Percentiles rank a stretch among this genome's conserved stretches.
Conservation (phyloP, 2,329 filamentous ascomycete species). For the Talaromyces islandicus region DNA sequence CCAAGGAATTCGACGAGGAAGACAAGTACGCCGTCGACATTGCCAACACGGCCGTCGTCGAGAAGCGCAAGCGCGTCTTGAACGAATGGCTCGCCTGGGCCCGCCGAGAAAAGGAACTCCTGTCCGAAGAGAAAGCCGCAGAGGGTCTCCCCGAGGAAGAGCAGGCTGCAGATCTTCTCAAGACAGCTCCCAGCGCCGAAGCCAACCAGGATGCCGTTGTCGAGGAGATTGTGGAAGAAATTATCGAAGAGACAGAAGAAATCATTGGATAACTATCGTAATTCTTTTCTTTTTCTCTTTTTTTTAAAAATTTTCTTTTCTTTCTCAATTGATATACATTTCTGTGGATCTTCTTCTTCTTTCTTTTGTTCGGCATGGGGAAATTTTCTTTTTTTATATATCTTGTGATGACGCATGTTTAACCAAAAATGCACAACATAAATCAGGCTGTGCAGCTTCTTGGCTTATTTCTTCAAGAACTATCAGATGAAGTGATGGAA, state of each 20-base stretch:
- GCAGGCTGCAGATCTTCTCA: constrained; percentile 50
- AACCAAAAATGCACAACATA: neutral
- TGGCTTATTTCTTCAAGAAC: neutral
- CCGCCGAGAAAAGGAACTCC: constrained; percentile 63
- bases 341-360: neutral
- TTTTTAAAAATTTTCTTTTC: constrained; percentile 12
- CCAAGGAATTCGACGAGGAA: constrained; percentile 88
- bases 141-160: constrained; percentile 62
- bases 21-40: constrained; percentile 90
- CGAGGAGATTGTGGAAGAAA: constrained; percentile 85
- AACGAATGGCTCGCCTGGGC: constrained; percentile 88
- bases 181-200: constrained; percentile 47
- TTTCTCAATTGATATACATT: neutral
- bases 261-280: constrained; percentile 42
- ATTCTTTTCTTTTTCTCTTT: neutral
- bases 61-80: constrained; percentile 73
- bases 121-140: constrained; percentile 64
- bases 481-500: neutral
- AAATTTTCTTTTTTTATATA: constrained; percentile 3
- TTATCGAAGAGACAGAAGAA: constrained; percentile 77
- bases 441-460: neutral
- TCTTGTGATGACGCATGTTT: constrained; percentile 4
- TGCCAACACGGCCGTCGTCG: constrained; percentile 89
- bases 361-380: constrained; percentile 8
- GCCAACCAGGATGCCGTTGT: constrained; percentile 71